Conservation (phyloP, 805 yeast genomes). For the Clavispora santaluciae region DNA sequence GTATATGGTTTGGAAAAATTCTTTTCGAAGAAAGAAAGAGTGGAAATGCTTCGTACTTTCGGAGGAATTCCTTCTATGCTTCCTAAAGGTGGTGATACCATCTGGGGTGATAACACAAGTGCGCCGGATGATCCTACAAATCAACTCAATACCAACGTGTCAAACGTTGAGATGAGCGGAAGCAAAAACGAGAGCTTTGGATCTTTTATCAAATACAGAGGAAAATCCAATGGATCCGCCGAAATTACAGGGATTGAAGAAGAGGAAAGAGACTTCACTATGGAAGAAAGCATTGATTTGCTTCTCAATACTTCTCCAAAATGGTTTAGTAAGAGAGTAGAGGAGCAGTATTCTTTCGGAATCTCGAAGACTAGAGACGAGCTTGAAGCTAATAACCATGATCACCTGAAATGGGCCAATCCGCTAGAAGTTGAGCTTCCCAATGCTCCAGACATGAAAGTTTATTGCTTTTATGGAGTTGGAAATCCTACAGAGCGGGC, state of each 20-base stretch:
- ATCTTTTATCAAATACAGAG: slow-evolving; percentile 62
- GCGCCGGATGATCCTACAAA: slow-evolving; percentile 69
- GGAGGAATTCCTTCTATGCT: slow-evolving; percentile 96
- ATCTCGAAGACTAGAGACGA: slow-evolving; percentile 57
- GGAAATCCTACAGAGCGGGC: slow-evolving; percentile 96
- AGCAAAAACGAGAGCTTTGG: slow-evolving; percentile 52
- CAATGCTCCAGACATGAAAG: slow-evolving; percentile 85
- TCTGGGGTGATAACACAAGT: slow-evolving; percentile 73
- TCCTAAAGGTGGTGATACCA: slow-evolving; percentile 87
- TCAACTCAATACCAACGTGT: slow-evolving; percentile 17
- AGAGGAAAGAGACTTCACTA: slow-evolving; percentile 47
- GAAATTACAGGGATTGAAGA: slow-evolving; percentile 8
- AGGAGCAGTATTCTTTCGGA: slow-evolving; percentile 76
- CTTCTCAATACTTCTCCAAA: slow-evolving; percentile 61
- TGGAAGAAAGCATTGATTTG: slow-evolving; percentile 63
- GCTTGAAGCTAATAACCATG: slow-evolving; percentile 58
- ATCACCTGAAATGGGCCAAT: slow-evolving; percentile 83
- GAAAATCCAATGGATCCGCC: slow-evolving; percentile 32
- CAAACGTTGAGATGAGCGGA: slow-evolving; percentile 17
- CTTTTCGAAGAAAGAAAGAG: slow-evolving; percentile 83
- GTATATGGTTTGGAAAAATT: slow-evolving; percentile 93
- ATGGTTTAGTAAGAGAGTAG: slow-evolving; percentile 67
- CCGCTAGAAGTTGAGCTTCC: slow-evolving; percentile 92
- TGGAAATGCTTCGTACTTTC: slow-evolving; percentile 78
- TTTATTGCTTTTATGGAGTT: slow-evolving; percentile 91